Percentiles rank a stretch among this genome's conserved stretches.
Evolutionary conservation across 192 early-diverging fungal species (phyloP).

Genomic region (Linnemannia elongata): DNA sequence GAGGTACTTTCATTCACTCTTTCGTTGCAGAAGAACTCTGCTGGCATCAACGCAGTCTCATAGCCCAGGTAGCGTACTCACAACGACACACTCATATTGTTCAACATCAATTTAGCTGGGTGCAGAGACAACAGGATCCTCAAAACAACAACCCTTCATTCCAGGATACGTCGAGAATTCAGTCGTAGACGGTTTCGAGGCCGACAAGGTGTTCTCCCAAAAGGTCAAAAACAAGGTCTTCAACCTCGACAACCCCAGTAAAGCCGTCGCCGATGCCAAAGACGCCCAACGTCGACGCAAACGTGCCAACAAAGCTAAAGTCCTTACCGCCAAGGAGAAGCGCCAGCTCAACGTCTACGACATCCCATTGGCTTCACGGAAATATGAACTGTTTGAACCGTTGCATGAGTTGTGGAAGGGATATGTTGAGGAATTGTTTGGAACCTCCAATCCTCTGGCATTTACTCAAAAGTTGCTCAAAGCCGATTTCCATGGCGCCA

Average conservation of each 20-base stretch:
- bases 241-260: slow-evolving; percentile 65
- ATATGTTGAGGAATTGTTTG: slow-evolving; percentile 79
- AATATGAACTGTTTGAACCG: slow-evolving; percentile 77
- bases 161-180: slow-evolving; percentile 34
- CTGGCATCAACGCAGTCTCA: too few species aligned
- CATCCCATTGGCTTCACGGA: slow-evolving; percentile 68
- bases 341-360: slow-evolving; percentile 72
- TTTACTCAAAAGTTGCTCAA: slow-evolving; percentile 73
- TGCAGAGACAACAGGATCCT: background rate
- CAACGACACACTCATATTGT: background rate
- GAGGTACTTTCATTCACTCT: slow-evolving; percentile 10
- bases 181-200: slow-evolving; percentile 31
- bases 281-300: slow-evolving; percentile 43
- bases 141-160: slow-evolving; percentile 21
- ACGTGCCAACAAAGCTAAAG: slow-evolving; percentile 61
- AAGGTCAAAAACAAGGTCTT: slow-evolving; percentile 69
- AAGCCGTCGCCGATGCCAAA: slow-evolving; percentile 36
- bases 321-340: slow-evolving; percentile 75
- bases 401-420: slow-evolving; percentile 82
- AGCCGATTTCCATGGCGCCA: slow-evolving; percentile 90
- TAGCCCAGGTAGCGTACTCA: background rate
- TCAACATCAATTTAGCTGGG: background rate
- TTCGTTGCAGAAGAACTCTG: too few species aligned
- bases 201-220: slow-evolving; percentile 52
- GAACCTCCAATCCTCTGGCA: slow-evolving; percentile 21